Evolutionary conservation across 2,329 filamentous ascomycete species (phyloP), one percentile per base, ranked within the genome.

Genomic region (Aspergillus sp.): DNA sequence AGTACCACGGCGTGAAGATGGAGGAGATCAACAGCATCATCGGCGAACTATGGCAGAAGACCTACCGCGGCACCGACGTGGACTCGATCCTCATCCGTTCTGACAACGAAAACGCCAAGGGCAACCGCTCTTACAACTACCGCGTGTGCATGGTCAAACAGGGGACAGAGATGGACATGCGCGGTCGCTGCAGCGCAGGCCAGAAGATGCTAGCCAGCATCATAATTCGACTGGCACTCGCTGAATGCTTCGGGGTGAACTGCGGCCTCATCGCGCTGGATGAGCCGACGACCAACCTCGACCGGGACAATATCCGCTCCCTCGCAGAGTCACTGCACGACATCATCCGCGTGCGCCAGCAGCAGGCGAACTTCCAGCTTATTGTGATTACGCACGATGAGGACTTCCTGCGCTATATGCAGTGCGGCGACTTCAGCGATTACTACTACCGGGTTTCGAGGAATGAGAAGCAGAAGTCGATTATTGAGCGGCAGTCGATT

Each of bases 301-400:
- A 98, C 56, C 74, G 78, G 41, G 88, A 95, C 65, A 98, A 98
- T 60, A 96, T 96, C 60, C 79, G 81, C 41, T 84, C 84, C 39
- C 72, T 98, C 26, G 91, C 91, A 6, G 73, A 82, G 56, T 85
- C 82, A 29, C 64, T 98, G 49, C 81, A 91, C 51, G 75, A 80
- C 49, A 94, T 98, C 52, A 96, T 98, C 63, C 74, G 81, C 48
- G 67, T 79, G 11, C 78, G 93, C 5, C 77, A 82, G 56, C 76
- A 80, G 40, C 91, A 98, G 69, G 75, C 78, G 35, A 98, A 98
- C 58, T 95, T 98, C 61, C 93, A 98, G 67, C 75, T 98, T 35
- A 91, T 98, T 53, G 85, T 98, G 52, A 98, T 98, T 58, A 98
- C 91, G 4, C 91, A 98, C 68, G 91, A 98, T 63, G 93, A 96